Evolutionary conservation across 805 yeast species (phyloP).

Genomic region (Candida khao-thaluensis): DNA sequence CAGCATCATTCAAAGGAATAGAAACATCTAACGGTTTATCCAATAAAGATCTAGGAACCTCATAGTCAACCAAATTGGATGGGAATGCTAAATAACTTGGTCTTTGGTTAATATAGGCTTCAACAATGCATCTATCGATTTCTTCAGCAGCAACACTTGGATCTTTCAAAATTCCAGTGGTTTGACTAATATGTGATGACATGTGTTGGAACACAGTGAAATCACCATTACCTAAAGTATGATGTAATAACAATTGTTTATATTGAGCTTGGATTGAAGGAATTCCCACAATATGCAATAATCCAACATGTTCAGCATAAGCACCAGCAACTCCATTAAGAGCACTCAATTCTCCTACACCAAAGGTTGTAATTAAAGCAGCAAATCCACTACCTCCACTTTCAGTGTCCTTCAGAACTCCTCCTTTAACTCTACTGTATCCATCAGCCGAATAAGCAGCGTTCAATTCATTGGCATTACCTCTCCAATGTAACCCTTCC

Average conservation of each 20-base stretch:
- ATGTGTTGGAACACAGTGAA: conserved; percentile 64
- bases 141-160: conserved; percentile 63
- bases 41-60: conserved; percentile 56
- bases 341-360: conserved; percentile 87
- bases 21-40: conserved; percentile 63
- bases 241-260: conserved; percentile 41
- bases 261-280: conserved; percentile 71
- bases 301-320: conserved; percentile 85
- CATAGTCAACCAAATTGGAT: conserved; percentile 71
- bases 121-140: conserved; percentile 72
- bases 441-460: conserved; percentile 91
- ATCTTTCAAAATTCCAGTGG: conserved; percentile 64
- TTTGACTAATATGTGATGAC: conserved; percentile 70
- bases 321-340: conserved; percentile 86
- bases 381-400: conserved; percentile 38
- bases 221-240: conserved; percentile 45
- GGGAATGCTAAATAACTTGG: conserved; percentile 85
- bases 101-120: conserved; percentile 69
- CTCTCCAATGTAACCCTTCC: conserved; percentile 81
- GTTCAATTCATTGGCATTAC: conserved; percentile 86
- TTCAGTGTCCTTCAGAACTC: conserved; percentile 8
- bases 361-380: conserved; percentile 79
- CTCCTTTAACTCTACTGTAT: conserved; percentile 75
- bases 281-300: conserved; percentile 82
- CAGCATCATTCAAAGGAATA: conserved; percentile 29